Evolutionary conservation across 2,329 filamentous ascomycete genomes (phyloP).

Genomic region (Pseudogymnoascus sp.): DNA sequence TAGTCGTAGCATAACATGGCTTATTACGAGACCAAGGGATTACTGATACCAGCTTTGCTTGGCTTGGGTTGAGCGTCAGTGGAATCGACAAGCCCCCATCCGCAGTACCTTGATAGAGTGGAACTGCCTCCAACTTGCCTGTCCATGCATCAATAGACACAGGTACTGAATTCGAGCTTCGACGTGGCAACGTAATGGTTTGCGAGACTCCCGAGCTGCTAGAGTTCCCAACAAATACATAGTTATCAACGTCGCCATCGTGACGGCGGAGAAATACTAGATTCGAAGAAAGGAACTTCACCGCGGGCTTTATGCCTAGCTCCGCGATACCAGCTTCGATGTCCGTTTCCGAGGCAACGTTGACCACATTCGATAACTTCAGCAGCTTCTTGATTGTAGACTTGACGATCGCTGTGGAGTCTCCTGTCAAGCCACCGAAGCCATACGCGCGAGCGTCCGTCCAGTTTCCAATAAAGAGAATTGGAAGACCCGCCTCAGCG

Average conservation of each 20-base stretch:
- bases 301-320: conserved; percentile 1
- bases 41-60: neutral
- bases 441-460: conserved; percentile 7
- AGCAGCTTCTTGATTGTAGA: neutral
- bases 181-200: neutral
- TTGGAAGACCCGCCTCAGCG: conserved; percentile 9
- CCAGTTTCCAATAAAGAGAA: conserved; percentile 10
- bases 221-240: conserved; percentile 10
- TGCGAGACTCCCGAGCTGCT: conserved; percentile 7
- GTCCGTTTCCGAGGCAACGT: conserved; percentile 1
- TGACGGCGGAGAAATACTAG: conserved; percentile 10
- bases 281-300: neutral
- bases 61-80: conserved; percentile 6
- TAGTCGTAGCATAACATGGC: neutral
- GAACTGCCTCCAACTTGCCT: conserved; percentile 4
- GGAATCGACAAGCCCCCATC: conserved; percentile 6
- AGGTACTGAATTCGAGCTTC: neutral
- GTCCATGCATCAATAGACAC: conserved; percentile 11
- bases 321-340: neutral
- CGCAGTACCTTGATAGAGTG: neutral
- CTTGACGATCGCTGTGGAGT: conserved; percentile 5
- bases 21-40: neutral
- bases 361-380: neutral
- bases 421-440: neutral
- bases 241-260: conserved; percentile 11